Percentiles rank a stretch among this genome's conserved stretches.
These are phyloP conservation scores for Globomyces pollinis-pini DNA, from an alignment of 192 early-diverging fungal genomes.

Conservation along the genomic window DNA sequence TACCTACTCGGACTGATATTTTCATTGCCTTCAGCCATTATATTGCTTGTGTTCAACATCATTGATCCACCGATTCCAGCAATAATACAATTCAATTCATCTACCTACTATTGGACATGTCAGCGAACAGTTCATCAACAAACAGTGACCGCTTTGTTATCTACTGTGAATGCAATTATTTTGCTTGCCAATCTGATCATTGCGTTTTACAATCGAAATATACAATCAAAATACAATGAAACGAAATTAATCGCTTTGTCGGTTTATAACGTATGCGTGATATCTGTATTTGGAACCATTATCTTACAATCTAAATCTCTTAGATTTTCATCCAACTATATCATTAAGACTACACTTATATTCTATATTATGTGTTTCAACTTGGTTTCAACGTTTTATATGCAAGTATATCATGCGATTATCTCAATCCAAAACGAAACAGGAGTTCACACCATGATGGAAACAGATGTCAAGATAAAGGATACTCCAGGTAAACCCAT, in stretches of 20 bases:
- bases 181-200: neutral
- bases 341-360: too few relatives aligned
- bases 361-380: too few relatives aligned
- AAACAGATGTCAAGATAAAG: too few relatives aligned
- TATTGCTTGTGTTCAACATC: neutral
- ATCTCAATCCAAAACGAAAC: too few relatives aligned
- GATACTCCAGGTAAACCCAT: too few relatives aligned
- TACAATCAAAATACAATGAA: conserved; percentile 6
- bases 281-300: too few relatives aligned
- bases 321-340: too few relatives aligned
- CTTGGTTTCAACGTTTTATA: too few relatives aligned
- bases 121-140: neutral
- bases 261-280: neutral
- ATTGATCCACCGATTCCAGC: neutral
- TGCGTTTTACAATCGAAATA: conserved; percentile 1
- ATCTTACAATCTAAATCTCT: too few relatives aligned
- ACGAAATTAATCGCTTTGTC: neutral
- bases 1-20: neutral
- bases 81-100: neutral
- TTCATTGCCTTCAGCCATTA: neutral
- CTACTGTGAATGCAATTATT: neutral
- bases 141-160: neutral
- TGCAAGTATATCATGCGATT: too few relatives aligned
- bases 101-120: conserved; percentile 1
- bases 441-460: too few relatives aligned